Evolutionary conservation across 345 rosid genomes (phyloP).

Genomic region (Salix viminalis): DNA sequence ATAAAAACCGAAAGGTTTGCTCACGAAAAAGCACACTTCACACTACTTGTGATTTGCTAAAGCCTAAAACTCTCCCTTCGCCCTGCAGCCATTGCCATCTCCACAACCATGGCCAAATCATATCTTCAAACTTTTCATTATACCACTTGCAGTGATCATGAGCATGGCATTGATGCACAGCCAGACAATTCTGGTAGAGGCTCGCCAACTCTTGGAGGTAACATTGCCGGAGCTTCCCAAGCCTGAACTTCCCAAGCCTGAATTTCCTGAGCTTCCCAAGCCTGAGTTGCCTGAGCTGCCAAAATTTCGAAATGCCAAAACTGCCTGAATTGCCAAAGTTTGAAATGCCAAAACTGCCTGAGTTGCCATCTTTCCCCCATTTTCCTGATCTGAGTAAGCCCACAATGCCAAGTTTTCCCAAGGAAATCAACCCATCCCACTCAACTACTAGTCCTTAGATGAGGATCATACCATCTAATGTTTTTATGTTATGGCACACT

Average conservation of each 20-base stretch:
- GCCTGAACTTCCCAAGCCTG: not conserved
- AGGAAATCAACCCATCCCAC: slow-evolving; percentile 1
- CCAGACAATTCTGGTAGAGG: not conserved
- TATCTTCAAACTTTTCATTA: not conserved
- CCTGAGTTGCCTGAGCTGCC: not conserved
- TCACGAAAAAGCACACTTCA: not conserved
- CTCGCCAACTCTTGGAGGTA: not conserved
- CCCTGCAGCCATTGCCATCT: not conserved
- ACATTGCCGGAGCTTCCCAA: not conserved
- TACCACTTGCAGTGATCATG: not conserved
- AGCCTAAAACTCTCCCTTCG: not conserved
- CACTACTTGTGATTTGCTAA: not conserved
- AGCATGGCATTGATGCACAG: not conserved
- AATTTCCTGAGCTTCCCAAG: not conserved
- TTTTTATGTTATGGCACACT: not conserved
- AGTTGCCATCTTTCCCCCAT: not conserved
- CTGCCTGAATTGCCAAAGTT: not conserved
- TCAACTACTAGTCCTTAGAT: slow-evolving; percentile 11
- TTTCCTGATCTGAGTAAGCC: not conserved
- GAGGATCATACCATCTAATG: not conserved
- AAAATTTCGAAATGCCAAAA: too few species aligned
- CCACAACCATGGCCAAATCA: slow-evolving; percentile 1
- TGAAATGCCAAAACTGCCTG: not conserved
- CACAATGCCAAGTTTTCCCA: slow-evolving; percentile 13
- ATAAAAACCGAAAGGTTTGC: not conserved